Conservation (phyloP, 169 alveolate species). For the Eimeria praecox region DNA sequence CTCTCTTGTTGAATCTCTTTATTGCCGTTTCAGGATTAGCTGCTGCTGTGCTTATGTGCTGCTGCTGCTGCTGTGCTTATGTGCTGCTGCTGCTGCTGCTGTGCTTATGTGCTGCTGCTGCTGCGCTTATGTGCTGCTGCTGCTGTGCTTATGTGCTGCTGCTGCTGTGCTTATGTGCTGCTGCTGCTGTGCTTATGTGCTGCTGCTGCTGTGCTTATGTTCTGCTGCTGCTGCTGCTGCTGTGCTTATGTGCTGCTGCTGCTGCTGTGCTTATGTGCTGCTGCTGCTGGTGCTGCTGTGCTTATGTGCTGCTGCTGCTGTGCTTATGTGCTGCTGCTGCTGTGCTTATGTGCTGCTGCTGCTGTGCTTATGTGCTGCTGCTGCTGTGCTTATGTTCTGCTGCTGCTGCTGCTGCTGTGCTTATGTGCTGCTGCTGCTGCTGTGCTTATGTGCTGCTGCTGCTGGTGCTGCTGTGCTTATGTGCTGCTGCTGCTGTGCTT, state of each 20-base stretch:
- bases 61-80: slow-evolving; percentile 19
- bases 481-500: slow-evolving; percentile 10
- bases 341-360: background rate
- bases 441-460: background rate
- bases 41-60: no score
- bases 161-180: background rate
- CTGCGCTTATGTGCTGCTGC: slow-evolving; percentile 19
- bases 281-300: slow-evolving; percentile 35
- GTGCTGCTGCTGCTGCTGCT: slow-evolving; percentile 30
- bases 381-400: background rate
- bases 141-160: slow-evolving; percentile 51
- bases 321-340: slow-evolving; percentile 21
- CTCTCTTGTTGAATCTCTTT: background rate
- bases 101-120: background rate
- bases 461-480: background rate
- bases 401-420: slow-evolving; percentile 8
- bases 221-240: slow-evolving; percentile 4
- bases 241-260: slow-evolving; percentile 8
- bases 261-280: background rate
- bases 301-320: no score
- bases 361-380: background rate
- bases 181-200: background rate
- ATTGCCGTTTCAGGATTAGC: background rate
- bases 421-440: slow-evolving; percentile 39
- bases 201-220: background rate